phyloP scores from a whole-genome alignment of 31 red algal species.

The Odonthalia washingtoniensis region DNA sequence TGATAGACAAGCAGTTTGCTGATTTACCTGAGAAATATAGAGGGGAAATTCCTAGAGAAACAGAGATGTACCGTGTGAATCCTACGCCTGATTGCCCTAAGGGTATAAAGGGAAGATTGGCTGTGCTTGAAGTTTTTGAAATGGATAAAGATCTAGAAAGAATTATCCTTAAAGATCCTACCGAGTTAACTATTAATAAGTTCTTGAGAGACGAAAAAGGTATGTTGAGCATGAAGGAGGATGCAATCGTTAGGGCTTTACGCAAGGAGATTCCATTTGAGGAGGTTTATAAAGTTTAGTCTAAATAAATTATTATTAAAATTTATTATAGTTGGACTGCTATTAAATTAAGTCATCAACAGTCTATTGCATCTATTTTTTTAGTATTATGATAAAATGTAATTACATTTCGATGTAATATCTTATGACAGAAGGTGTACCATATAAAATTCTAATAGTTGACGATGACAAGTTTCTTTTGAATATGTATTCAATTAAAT shows the following conservation, averaged over 20 bases:
- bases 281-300: constrained; percentile 2
- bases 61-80: not conserved
- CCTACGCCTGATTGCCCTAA: constrained; percentile 1
- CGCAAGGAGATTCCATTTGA: constrained; percentile 1
- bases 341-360: too few relatives aligned
- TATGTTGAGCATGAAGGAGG: not conserved
- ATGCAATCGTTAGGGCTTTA: not conserved
- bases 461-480: too few relatives aligned
- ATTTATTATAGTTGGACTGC: not conserved
- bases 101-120: constrained; percentile 6
- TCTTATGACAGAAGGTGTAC: too few relatives aligned
- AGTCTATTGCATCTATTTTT: not conserved
- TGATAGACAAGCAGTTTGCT: constrained; percentile 13
- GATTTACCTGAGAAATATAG: constrained; percentile 13
- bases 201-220: not conserved
- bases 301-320: constrained; percentile 4
- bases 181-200: not conserved
- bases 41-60: not conserved
- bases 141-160: constrained; percentile 10
- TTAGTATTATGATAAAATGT: constrained; percentile 1
- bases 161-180: constrained; percentile 6
- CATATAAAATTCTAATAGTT: too few relatives aligned
- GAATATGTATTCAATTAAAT: too few relatives aligned
- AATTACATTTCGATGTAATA: too few relatives aligned
- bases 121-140: constrained; percentile 9